Evolutionary conservation across 441 rosid species (phyloP).

Genomic region (Pelargonium cotyledonis): DNA sequence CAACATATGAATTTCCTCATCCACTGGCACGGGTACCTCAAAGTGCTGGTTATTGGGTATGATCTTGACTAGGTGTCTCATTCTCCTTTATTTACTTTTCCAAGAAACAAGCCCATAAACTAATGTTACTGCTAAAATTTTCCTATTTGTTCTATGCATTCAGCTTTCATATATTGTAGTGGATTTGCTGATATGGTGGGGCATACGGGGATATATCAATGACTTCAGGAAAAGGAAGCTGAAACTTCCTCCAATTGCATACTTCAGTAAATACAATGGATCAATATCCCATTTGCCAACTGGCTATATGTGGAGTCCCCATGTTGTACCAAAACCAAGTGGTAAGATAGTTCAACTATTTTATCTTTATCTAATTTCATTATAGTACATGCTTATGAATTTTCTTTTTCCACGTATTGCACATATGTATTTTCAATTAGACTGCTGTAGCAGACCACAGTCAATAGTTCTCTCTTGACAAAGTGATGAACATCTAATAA

Average conservation of each 20-base stretch:
- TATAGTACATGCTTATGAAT: not conserved
- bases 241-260: slow-evolving; percentile 84
- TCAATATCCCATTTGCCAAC: slow-evolving; percentile 95
- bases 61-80: slow-evolving; percentile 16
- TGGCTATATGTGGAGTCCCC: slow-evolving; percentile 98
- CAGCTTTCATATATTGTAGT: slow-evolving; percentile 91
- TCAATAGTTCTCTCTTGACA: not conserved
- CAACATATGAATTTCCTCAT: slow-evolving; percentile 93
- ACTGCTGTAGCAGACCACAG: too few species aligned
- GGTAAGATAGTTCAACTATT: slow-evolving; percentile 35
- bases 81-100: not conserved
- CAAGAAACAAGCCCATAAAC: not conserved
- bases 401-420: slow-evolving; percentile 2
- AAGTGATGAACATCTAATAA: not conserved
- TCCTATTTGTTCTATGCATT: slow-evolving; percentile 24
- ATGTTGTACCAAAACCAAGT: slow-evolving; percentile 90
- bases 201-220: slow-evolving; percentile 83
- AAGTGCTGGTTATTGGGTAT: slow-evolving; percentile 97
- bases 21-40: slow-evolving; percentile 96
- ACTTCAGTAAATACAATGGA: slow-evolving; percentile 90
- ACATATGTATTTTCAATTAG: not conserved
- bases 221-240: slow-evolving; percentile 82
- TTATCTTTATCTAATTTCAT: not conserved
- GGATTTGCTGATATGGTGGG: slow-evolving; percentile 97
- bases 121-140: slow-evolving; percentile 12